These are phyloP conservation scores for Cucurbita pepo DNA, from an alignment of 306 rosid genomes.

Conservation along the genomic window DNA sequence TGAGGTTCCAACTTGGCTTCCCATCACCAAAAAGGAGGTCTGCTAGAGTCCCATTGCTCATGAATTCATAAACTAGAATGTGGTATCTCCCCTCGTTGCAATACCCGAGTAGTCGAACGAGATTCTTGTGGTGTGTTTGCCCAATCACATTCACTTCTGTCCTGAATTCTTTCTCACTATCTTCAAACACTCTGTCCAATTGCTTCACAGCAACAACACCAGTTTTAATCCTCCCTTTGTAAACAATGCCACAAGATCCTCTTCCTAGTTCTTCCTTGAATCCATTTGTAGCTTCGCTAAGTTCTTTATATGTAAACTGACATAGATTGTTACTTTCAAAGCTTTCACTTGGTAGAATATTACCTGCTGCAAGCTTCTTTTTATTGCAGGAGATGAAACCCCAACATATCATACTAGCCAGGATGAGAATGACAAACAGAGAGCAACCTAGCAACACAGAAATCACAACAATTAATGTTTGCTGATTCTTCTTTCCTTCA, in stretches of 20 bases:
- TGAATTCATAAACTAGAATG: constrained; percentile 10
- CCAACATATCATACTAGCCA: background rate
- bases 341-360: background rate
- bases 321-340: constrained; percentile 1
- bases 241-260: constrained; percentile 25
- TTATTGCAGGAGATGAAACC: background rate
- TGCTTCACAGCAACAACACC: constrained; percentile 23
- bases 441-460: constrained; percentile 7
- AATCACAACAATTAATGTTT: background rate
- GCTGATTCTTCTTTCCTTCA: background rate
- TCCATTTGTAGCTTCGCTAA: constrained; percentile 16
- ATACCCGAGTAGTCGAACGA: constrained; percentile 10
- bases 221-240: constrained; percentile 21
- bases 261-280: constrained; percentile 20
- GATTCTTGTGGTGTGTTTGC: constrained; percentile 7
- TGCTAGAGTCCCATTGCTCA: constrained; percentile 14
- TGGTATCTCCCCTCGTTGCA: constrained; percentile 3
- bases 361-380: constrained; percentile 3
- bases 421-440: background rate
- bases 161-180: constrained; percentile 22
- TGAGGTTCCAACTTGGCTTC: constrained; percentile 3
- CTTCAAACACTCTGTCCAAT: constrained; percentile 18
- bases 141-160: background rate
- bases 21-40: constrained; percentile 13
- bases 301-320: constrained; percentile 16